Evolutionary conservation across 805 yeast genomes (phyloP).

Genomic region (Komagataella pseudopastoris): DNA sequence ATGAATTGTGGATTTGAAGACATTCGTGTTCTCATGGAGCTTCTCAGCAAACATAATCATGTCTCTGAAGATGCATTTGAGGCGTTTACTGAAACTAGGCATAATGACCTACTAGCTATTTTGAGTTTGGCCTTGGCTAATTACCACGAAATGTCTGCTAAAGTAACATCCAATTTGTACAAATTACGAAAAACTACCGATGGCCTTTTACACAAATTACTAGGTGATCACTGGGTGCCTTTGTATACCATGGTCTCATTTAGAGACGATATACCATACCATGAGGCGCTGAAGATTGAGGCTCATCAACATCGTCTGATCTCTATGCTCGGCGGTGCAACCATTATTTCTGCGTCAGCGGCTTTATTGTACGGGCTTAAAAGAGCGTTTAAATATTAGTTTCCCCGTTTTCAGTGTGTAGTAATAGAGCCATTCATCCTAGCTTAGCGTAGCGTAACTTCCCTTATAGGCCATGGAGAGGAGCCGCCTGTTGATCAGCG

Average conservation of each 20-base stretch:
- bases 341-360: neutral
- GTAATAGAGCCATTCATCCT: neutral
- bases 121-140: constrained; percentile 68
- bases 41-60: constrained; percentile 22
- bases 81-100: constrained; percentile 39
- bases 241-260: constrained; percentile 88
- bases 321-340: constrained; percentile 4
- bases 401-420: neutral
- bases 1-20: constrained; percentile 96
- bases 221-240: constrained; percentile 67
- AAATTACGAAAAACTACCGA: constrained; percentile 59
- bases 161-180: constrained; percentile 51
- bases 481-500: neutral
- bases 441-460: neutral
- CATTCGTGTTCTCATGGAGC: constrained; percentile 49
- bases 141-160: constrained; percentile 77
- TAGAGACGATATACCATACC: constrained; percentile 68
- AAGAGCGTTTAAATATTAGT: neutral
- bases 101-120: constrained; percentile 61
- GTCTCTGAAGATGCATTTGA: constrained; percentile 37
- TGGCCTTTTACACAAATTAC: constrained; percentile 39
- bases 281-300: constrained; percentile 46
- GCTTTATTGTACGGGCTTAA: neutral
- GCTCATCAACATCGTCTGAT: constrained; percentile 42
- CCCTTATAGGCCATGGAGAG: neutral